A percentile compares a stretch with the other conserved stretches of the same genome.
Evolutionary conservation across 78 protist species (phyloP).

Genomic region (Chrysochromulina parva): DNA sequence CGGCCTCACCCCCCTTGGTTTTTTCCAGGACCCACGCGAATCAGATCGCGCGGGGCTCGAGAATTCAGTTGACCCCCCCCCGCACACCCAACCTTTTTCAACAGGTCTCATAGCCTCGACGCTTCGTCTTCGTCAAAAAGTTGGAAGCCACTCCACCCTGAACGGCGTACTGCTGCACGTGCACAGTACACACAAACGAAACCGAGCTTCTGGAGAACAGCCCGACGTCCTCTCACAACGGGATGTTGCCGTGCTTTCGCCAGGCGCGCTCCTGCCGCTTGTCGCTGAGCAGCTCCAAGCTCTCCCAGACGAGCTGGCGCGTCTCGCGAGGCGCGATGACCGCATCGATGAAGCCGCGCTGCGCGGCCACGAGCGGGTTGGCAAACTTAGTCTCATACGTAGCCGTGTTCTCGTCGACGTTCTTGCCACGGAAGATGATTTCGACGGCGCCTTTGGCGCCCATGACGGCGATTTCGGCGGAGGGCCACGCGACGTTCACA

Average conservation of each 20-base stretch:
- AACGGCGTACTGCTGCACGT: too few relatives aligned
- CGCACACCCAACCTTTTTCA: too few relatives aligned
- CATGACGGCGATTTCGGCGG: constrained; percentile 99
- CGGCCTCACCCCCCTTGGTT: too few relatives aligned
- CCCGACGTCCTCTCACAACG: constrained; percentile 56
- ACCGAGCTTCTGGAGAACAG: too few relatives aligned
- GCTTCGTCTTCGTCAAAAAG: too few relatives aligned
- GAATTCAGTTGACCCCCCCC: too few relatives aligned
- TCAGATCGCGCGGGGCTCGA: too few relatives aligned
- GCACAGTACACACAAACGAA: too few relatives aligned
- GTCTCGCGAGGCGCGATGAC: constrained; percentile 83
- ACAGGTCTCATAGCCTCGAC: too few relatives aligned
- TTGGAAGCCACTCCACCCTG: too few relatives aligned
- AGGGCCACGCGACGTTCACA: constrained; percentile 98
- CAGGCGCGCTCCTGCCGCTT: constrained; percentile 80
- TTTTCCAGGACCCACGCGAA: too few relatives aligned
- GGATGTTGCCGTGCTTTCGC: constrained; percentile 95
- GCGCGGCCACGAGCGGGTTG: constrained; percentile 95
- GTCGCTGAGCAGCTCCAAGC: constrained; percentile 76
- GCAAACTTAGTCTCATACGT: constrained; percentile 83
- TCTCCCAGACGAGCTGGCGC: constrained; percentile 71
- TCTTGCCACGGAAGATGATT: constrained; percentile 87
- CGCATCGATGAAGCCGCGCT: constrained; percentile 95
- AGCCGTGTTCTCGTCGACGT: constrained; percentile 56
- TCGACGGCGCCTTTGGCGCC: constrained; percentile 98